Base-by-base conservation (phyloP, 306 rosid species). In the Pyrus pyrifolia region DNA sequence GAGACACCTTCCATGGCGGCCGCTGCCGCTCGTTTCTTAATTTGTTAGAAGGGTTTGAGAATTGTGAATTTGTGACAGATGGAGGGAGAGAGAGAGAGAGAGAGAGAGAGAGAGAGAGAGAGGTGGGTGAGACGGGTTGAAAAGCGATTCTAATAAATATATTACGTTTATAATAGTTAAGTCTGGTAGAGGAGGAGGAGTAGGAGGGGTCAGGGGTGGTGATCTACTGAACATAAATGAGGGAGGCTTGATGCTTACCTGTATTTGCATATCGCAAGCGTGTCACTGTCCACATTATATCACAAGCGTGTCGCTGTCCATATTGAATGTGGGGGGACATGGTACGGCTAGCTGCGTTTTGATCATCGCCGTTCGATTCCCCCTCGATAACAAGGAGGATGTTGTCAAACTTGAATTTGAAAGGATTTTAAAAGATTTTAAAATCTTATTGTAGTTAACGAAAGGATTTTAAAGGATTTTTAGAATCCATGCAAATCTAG, bases 1-100 rank as follows among this genome's bases (percentile, higher is more conserved):
- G 89, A 82, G n/a, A 88, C 76, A 4, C 90, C 87, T 80, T 90
- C 92, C 96, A 88, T 91, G 14, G 18, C 12, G 57, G 51, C 22
- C 14, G 3, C 51, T 8, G 19, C 44, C 53, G 62, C 44, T 5
- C 49, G 72, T 75, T 21, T 70, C 67, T 53, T 15, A 57, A 25
- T 60, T 60, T 27, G 21, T 15, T 52, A 17, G 8, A 14, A 52
- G 8, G 17, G 58, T 52, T 52, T 5, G 21, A 17, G 58, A 38
- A 38, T 38, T 7, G 9, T 38, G 42, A 38, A 7, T 7, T 38
- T 38, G 40, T 35, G 40, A 13, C 5, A 51, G n/a, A 17, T 18
- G 19, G 18, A 4, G 73, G 46, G 73, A 38, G 62, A 31, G 73
- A 60, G 73, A 38, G 62, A 31, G 33, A 29, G 31, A 29, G 31